Base-by-base conservation (phyloP, 805 yeast genomes). In the Ogataea methanolica region DNA sequence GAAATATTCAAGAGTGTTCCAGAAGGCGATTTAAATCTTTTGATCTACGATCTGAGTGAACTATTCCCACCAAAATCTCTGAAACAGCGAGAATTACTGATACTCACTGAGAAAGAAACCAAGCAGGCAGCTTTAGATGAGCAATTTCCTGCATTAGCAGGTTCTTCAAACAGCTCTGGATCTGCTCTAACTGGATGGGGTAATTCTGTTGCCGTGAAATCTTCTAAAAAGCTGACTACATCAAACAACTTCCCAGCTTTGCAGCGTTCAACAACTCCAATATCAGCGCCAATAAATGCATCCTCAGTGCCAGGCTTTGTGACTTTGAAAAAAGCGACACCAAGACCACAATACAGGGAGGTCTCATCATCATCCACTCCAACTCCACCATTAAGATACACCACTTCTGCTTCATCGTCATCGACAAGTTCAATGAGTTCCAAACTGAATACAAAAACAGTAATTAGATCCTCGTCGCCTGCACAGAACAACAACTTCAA, bases 11-110 rank as follows among this genome's bases (percentile, higher is more conserved):
- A 57, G 0, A 52, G 57, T 3, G 58, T 51, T 9, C 44, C 62
- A 0, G 61, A 70, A 50, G 75, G 76, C 6, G 90, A 88, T 48
- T 62, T 83, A 15, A 69, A 74, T 47, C 62, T 85, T 6, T 64
- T 88, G 41, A 51, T 88, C 6, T 74, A 73, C 46, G 92, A 86
- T 53, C 68, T 84, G 44, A 67, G 82, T 4, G 85, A 83, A 52
- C 62, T 83, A 2, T 78, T 75, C 54, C 74, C 82, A 0, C 57
- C 67, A 16, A 65, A 65, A n/a, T 73, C 84, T 0, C 57, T 67
- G 1, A 73, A 76, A 47, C 66, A 70, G 36, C 69, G 67, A 37
- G 74, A 45, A 58, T 77, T 61, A 54, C 56, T 66, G 56, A 55
- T 53, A 6, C 52, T 66, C 43, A 58, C 62, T 36, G 46, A 63